Base-by-base conservation (phyloP, 2,329 filamentous ascomycete genomes). In the Pseudocercospora macadamiae region DNA sequence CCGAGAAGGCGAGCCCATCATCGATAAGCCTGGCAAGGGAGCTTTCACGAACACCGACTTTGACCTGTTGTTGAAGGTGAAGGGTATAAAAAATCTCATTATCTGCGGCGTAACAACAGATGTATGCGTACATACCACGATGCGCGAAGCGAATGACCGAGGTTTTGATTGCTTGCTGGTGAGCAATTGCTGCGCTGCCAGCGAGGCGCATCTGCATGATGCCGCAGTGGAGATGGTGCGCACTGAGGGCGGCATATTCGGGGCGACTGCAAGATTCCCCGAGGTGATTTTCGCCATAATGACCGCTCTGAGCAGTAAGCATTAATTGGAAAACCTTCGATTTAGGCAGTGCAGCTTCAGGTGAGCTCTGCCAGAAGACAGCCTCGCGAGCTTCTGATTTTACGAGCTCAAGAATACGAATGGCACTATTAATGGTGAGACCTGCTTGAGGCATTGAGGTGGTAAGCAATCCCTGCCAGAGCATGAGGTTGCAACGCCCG, bases 41-140 rank as follows among this genome's bases (percentile, higher is more conserved):
- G 81, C 82, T 2, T 84, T 84, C 67, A 70, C 77, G 5, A 73
- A 83, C 62, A 84, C 82, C 0, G 82, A 84, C 54, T 79, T 84
- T 53, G 80, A 84, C 55, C 74, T 80, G 0, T 66, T 80, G 51
- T 72, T 85, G 23, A 75, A 77, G n/a, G 77, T 79, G 48, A 80
- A 77, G 54, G 79, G 81, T 0, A 71, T 84, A 14, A 79, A 74
- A 63, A 84, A 84, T 64, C 70, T 85, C 54, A 73, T 85, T 10
- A 66, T 84, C 14, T 78, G 76, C 14, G 82, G 82, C 3, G 81
- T 84, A 3, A 84, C 82, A 4, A 83, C 82, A 0, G 82, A 85
- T 68, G 81, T 82, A 10, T 83, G 80, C 64, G 81, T 85, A 2
- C 80, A 77, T 21, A 82, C 76, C 7, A 85, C 82, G 4, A 81